Base-by-base conservation (phyloP, 257 asterid species). In the Solanum pinnatisectum region DNA sequence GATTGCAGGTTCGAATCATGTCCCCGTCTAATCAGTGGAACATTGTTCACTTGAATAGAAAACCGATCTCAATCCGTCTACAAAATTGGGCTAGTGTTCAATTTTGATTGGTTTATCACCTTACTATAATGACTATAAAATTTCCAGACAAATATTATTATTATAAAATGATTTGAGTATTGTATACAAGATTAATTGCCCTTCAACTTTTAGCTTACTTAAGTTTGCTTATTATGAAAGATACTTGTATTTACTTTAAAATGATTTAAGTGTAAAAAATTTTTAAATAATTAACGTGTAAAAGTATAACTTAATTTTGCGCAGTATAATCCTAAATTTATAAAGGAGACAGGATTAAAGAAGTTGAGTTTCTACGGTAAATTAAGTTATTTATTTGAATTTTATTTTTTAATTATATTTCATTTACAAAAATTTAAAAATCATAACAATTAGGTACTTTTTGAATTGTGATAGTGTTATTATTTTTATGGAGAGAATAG, bases 1-100 rank as follows among this genome's bases (percentile, higher is more conserved):
- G n/a, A 56, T 56, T 52, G 0, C 23, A 20, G 1, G 23, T 2
- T 56, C 10, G 9, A 56, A 52, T 18, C 1, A 0, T 56, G 4
- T 56, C 4, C 0, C n/a, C 0, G 4, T 9, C n/a, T 18, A 56
- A 56, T 56, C 2, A 6, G 0, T 56, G 2, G 0, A 56, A 56
- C 3, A 56, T 18, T 52, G 10, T 52, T 52, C 10, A 18, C 23
- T n/a, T 1, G 63, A 7, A 52, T 18, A 52, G 4, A 52, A 6
- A 4, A 0, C 0, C n/a, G 4, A 0, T 52, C n/a, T 6, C n/a
- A 18, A 52, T 8, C n/a, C 0, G 4, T 52, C 63, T 18, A 18
- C n/a, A 1, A 20, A 6, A 52, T 18, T n/a, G 63, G 20, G 4
- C 9, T 56, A 56, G 4, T 56, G n/a, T 56, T 18, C 10, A 52